These are phyloP conservation scores for Beta vulgaris DNA, from an alignment of 148 eudicot species.

Conservation along the genomic window DNA sequence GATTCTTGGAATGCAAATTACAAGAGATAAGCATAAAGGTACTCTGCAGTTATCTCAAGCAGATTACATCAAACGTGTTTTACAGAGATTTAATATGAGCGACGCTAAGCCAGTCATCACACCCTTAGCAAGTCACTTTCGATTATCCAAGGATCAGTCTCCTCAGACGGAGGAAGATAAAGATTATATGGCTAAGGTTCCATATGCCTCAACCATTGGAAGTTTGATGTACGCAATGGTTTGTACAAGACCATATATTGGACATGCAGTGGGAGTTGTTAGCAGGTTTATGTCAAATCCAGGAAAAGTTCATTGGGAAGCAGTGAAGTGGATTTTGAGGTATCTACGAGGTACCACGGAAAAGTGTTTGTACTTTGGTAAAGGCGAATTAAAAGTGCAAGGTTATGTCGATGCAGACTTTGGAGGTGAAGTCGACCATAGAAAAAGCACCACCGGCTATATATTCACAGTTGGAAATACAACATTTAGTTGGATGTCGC, in stretches of 20 bases:
- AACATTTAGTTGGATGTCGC: not conserved
- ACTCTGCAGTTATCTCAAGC: slow-evolving; percentile 16
- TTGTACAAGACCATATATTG: slow-evolving; percentile 23
- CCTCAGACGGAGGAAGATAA: slow-evolving; percentile 24
- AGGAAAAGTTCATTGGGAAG: slow-evolving; percentile 21
- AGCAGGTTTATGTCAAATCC: slow-evolving; percentile 24
- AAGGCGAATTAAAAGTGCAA: not conserved
- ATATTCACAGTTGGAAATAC: not conserved
- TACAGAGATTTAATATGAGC: slow-evolving; percentile 8
- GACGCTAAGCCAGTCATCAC: slow-evolving; percentile 16
- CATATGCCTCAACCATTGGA: slow-evolving; percentile 29
- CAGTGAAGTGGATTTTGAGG: slow-evolving; percentile 8
- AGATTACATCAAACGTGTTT: slow-evolving; percentile 8
- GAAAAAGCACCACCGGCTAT: not conserved
- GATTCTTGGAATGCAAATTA: slow-evolving; percentile 20
- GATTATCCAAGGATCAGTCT: slow-evolving; percentile 2
- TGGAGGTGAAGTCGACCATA: slow-evolving; percentile 5
- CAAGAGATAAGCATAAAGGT: not conserved
- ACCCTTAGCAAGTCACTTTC: slow-evolving; percentile 22
- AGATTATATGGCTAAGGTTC: slow-evolving; percentile 20
- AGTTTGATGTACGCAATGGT: slow-evolving; percentile 31
- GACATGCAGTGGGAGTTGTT: slow-evolving; percentile 19
- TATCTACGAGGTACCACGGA: not conserved
- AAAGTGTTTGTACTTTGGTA: not conserved
- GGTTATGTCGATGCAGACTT: slow-evolving; percentile 10